Conservation (phyloP, 352 stramenopile genomes). For the Bremia lactucae region DNA sequence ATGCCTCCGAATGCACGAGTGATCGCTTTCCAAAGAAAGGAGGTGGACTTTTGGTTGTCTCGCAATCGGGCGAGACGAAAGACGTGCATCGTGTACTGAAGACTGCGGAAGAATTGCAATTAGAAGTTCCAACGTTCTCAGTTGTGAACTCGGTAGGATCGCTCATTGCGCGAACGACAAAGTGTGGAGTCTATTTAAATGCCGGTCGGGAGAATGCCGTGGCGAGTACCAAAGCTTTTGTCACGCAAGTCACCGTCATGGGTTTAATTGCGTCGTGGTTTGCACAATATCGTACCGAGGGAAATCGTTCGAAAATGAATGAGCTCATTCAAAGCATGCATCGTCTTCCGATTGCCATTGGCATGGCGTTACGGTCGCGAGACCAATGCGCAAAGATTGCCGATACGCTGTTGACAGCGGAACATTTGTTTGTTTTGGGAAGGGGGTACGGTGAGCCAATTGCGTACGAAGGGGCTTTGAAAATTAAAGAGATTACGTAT, state of each 20-base stretch:
- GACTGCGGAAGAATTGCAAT: slow-evolving; percentile 57
- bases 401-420: slow-evolving; percentile 76
- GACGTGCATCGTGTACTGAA: slow-evolving; percentile 93
- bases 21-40: slow-evolving; percentile 84
- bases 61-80: slow-evolving; percentile 96
- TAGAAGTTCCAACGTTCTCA: slow-evolving; percentile 81
- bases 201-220: slow-evolving; percentile 96
- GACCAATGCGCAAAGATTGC: slow-evolving; percentile 88
- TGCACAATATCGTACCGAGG: slow-evolving; percentile 80
- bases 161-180: slow-evolving; percentile 90
- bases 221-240: slow-evolving; percentile 98
- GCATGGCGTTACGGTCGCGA: slow-evolving; percentile 91
- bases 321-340: slow-evolving; percentile 93
- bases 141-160: slow-evolving; percentile 97
- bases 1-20: slow-evolving; percentile 86
- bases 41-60: slow-evolving; percentile 91
- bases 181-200: slow-evolving; percentile 96
- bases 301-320: slow-evolving; percentile 76
- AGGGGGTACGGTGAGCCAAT: slow-evolving; percentile 91
- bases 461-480: slow-evolving; percentile 94
- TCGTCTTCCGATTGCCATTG: slow-evolving; percentile 94
- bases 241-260: slow-evolving; percentile 92
- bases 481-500: slow-evolving; percentile 99
- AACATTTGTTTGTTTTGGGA: slow-evolving; percentile 94
- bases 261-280: slow-evolving; percentile 86